Base-by-base conservation (phyloP, 2,329 filamentous ascomycete species). In the Ophiocordyceps robertsii region DNA sequence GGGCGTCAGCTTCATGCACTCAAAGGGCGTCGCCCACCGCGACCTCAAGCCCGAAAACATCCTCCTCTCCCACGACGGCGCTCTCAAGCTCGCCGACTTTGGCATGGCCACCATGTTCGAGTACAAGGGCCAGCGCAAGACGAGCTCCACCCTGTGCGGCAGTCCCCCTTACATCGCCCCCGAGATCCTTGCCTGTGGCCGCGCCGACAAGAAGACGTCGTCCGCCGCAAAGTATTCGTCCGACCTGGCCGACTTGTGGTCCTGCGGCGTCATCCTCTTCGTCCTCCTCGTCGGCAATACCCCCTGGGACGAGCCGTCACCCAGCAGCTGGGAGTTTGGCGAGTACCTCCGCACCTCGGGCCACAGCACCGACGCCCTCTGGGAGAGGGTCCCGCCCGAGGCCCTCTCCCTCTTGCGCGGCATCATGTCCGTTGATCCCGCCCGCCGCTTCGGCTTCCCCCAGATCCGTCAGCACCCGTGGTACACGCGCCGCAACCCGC, bases 101-200 rank as follows among this genome's bases (percentile, higher is more conserved):
- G 92, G 92, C 33, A 80, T 98, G 61, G 89, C 93, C 7, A 92
- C 88, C 21, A 75, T 96, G 61, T 98, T 95, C 56, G 80, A 89
- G 62, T 88, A 93, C 63, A 85, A 89, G 53, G 88, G 88, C 10
- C 75, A 81, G 53, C 75, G 77, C 49, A 93, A 95, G 62, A 67
- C 80, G 47, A 94, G 86, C 57, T 79, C 80, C 13, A 95, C 90
- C 3, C 83, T 96, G 50, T 98, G 92, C 57, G 92, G 92, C 7
- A 95, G 88, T 53, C 92, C 92, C 17, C 92, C 92, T 1, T 98
- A 98, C 56, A 95, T 98, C 55, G 92, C 92, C 1, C 92, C 93
- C 1, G 92, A 98, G 63, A 92, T 98, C 27, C 67, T 82, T 24
- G 66, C 63, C 46, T 82, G 69, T 53, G 63, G 68, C 27, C 58